Conservation (phyloP, 306 rosid genomes). For the Inga oerstediana region DNA sequence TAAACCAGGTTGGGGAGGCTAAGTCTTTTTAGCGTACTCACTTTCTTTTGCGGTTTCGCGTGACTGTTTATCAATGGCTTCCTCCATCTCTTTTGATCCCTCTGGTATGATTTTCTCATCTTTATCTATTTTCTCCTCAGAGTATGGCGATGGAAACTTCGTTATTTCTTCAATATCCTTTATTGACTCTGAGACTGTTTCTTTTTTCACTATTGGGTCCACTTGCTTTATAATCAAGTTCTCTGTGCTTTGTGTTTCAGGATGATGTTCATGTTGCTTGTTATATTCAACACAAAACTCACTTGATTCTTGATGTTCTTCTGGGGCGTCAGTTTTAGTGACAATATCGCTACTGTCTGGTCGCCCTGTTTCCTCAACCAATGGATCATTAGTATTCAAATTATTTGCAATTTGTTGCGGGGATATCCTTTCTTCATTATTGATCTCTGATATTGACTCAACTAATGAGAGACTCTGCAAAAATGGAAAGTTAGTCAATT, state of each 20-base stretch:
- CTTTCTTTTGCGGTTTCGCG: conserved; percentile 17
- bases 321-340: conserved; percentile 21
- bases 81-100: conserved; percentile 25
- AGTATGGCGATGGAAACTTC: background rate
- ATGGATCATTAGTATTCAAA: conserved; percentile 14
- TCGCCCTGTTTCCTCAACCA: conserved; percentile 38
- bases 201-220: background rate
- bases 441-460: conserved; percentile 30
- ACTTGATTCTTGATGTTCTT: conserved; percentile 30
- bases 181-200: conserved; percentile 20
- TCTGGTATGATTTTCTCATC: conserved; percentile 18
- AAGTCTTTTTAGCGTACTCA: conserved; percentile 26
- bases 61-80: background rate
- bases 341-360: conserved; percentile 17
- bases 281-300: conserved; percentile 1
- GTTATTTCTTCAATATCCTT: conserved; percentile 21
- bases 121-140: conserved; percentile 14
- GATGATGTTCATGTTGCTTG: conserved; percentile 23
- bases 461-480: conserved; percentile 38
- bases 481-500: conserved; percentile 12
- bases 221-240: conserved; percentile 3
- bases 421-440: conserved; percentile 29
- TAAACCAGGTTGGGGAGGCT: background rate
- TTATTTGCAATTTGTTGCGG: conserved; percentile 11
- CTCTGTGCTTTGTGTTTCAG: conserved; percentile 11